Conservation (phyloP, 306 rosid genomes). For the Datisca glomerata region DNA sequence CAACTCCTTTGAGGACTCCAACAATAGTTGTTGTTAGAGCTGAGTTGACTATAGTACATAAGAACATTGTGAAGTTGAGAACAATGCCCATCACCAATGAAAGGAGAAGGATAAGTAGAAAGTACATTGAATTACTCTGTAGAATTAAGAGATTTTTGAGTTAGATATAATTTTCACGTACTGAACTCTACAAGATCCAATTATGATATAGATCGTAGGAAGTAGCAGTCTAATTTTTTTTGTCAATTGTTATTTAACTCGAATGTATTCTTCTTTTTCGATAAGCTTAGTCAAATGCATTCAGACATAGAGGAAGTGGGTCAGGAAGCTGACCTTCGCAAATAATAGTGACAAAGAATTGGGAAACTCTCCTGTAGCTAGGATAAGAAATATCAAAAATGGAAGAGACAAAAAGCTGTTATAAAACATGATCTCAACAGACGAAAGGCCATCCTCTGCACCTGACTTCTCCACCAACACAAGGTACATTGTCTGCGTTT, state of each 20-base stretch:
- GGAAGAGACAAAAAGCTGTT: slow-evolving; percentile 93
- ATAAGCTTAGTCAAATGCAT: too few species aligned
- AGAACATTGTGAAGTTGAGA: slow-evolving; percentile 97
- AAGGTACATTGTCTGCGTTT: slow-evolving; percentile 88
- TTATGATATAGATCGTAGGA: too few species aligned
- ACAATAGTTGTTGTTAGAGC: slow-evolving; percentile 92
- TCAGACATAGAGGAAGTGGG: too few species aligned
- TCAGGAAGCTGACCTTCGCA: slow-evolving; percentile 54
- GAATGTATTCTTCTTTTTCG: slow-evolving; percentile 11
- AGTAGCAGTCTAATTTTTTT: not conserved
- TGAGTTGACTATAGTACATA: slow-evolving; percentile 89
- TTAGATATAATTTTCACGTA: too few species aligned
- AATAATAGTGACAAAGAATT: slow-evolving; percentile 54
- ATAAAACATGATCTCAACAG: slow-evolving; percentile 89
- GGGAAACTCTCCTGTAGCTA: slow-evolving; percentile 89
- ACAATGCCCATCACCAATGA: slow-evolving; percentile 84
- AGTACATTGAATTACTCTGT: slow-evolving; percentile 77
- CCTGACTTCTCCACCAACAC: slow-evolving; percentile 92
- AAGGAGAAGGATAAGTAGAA: slow-evolving; percentile 59
- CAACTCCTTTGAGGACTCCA: slow-evolving; percentile 98
- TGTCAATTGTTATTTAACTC: not conserved
- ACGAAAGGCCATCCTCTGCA: slow-evolving; percentile 87
- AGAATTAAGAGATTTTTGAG: slow-evolving; percentile 8
- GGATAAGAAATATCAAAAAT: slow-evolving; percentile 70
- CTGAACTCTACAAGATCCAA: too few species aligned